Base-by-base conservation (phyloP, 495 filamentous ascomycete species). In the Mycothermus thermophilus region DNA sequence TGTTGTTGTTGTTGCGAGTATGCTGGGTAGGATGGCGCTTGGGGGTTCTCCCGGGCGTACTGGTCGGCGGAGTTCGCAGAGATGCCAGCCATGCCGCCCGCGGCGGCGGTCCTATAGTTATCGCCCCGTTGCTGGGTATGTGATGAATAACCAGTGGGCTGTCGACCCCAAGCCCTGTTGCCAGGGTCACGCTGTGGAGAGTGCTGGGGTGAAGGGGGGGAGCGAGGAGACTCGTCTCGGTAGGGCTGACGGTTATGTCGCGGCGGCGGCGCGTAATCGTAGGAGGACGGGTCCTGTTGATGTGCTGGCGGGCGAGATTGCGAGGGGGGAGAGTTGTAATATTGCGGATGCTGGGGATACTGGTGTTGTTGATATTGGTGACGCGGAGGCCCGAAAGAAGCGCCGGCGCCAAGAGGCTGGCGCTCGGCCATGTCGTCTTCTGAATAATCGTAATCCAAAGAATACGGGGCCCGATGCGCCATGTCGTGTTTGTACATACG, bases 31-130 rank as follows among this genome's bases (percentile, higher is more conserved):
- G 52, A 64, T 36, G 80, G 59, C 21, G 81, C 80, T 43, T 85
- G 71, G 31, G 81, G 38, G 57, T 79, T 83, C 42, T 82, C 71
- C 39, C 80, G 62, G 42, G 77, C 67, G 57, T 83, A 74, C 19
- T 66, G 69, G 35, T 81, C 80, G 4, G 80, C 82, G 37, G 85
- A 73, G 31, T 70, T 80, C 42, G 75, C 60, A 30, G 83, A 80
- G 36, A 87, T 76, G 17, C 79, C 80, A 12, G 79, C 69, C 51
- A 87, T 79, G 17, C 82, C 83, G 35, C 82, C 83, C 30, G 69
- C 70, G 9, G 81, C 80, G 27, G 64, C 55, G 17, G 77, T 71
- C 29, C 80, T 72, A 34, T 83, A 70, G 48, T 87, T 85, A 55
- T 86, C 82, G 24, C 72, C 67, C 8, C 79, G 40, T 11, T 32